Evolutionary conservation across 768 basidiomycete genomes (phyloP), one percentile per base, ranked within the genome.

Genomic region (Lepiota brunneoincarnata): DNA sequence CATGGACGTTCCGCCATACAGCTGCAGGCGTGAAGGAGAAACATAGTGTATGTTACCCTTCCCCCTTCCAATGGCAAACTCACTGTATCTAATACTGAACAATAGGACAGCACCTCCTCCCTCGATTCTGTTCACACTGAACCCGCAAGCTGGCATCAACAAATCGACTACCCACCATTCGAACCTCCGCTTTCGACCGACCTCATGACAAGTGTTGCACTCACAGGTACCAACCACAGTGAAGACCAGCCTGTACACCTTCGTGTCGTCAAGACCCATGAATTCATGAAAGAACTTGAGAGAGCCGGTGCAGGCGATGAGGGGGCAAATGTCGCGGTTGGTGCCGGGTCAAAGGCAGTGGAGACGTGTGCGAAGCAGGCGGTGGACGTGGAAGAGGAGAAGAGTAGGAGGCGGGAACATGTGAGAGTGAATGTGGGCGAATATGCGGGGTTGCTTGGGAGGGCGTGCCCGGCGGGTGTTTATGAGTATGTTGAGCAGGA

Each of bases 191-290:
- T 98, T 12, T 93, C 91, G 4, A 98, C 96, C 24, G 96, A 98
- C 66, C 75, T 99, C 63, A 77, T 98, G 67, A 98, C 93, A 0
- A 89, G 89, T 31, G 80, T 99, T 35, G 79, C 90, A 2, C 78
- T 97, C 40, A 97, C 96, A 6, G 91, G 90, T 0, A 98, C 96
- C 14, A 96, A 96, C 65, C 96, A 98, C 64, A 86, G 89, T n/a
- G 96, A 99, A 67, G 93, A 98, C 67, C 93, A 98, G 67, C 93
- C 88, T 2, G 75, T 92, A 12, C 97, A 99, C 70, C 75, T 98
- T 44, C 78, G 88, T 28, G 82, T 97, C 2, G 67, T 84, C 44
- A 62, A 63, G 26, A 75, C 72, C 1, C 51, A 43, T 1, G 61
- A 64, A 26, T 75, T 63, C 36, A 56, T 70, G 1, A 57, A 63